Evolutionary conservation across 352 stramenopile species (phyloP), one percentile per base, ranked within the genome.

Genomic region (Saprolegnia diclina): DNA sequence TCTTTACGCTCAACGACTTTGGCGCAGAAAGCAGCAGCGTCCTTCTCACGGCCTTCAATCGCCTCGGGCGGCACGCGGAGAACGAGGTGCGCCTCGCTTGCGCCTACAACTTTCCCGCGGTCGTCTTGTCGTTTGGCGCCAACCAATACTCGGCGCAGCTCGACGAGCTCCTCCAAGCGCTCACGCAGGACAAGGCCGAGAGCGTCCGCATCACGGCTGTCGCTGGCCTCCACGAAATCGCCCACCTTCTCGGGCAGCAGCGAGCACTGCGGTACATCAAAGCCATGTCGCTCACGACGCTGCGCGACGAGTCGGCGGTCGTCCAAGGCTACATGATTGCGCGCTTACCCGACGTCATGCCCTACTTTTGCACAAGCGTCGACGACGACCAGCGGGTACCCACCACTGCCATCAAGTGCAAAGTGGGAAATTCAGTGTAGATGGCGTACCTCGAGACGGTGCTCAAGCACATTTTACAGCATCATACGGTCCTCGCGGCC

Each of bases 71-170:
- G 0, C 72, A 80, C 42, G 82, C 91, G 29, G 82, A 91, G n/a
- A 35, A 78, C n/a, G 63, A 81, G 19, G 70, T 89, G 37, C 81
- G 85, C 11, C 75, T 88, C 50, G 79, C 72, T 63, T 91, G 82
- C 40, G 85, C 85, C 0, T 91, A 84, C 71, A 93, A 93, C 67
- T 93, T 92, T 35, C 83, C 85, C 16, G 85, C 85, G 0, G 74
- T 89, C 21, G 81, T 93, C 16, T 84, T 91, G 67, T 83, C 83
- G 0, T 91, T 90, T 71, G 79, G 83, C 0, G 68, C 74, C 1
- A 71, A 71, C 18, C 90, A 87, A 62, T 52, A 79, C 37, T 76
- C 83, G 11, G 74, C 78, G 14, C 78, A 92, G 48, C 83, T 93
- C 76, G 85, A 93, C 38, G 81, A 92, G 44, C 71, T 92, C 19